Base-by-base conservation (phyloP, 2,329 filamentous ascomycete genomes). In the Calonectria pteridis region DNA sequence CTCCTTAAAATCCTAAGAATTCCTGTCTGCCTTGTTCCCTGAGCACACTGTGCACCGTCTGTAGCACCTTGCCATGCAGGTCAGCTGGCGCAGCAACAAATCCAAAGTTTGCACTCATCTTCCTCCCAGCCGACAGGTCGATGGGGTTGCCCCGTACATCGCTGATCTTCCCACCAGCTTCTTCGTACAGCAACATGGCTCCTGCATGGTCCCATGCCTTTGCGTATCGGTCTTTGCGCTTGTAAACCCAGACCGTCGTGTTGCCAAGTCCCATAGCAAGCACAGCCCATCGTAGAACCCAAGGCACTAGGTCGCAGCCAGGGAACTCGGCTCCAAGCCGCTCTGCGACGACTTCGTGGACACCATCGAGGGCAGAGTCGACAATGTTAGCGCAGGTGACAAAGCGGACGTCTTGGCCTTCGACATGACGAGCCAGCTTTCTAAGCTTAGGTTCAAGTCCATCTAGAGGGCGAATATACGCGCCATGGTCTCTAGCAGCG, bases 1-100 rank as follows among this genome's bases (percentile, higher is more conserved):
- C 43, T 23, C 18, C 18, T 46, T 62, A 62, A 58, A 50, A 31
- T 26, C 71, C 51, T 53, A 84, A 23, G 58, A 78, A 80, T 0
- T 77, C 79, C 0, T 76, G 75, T 28, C 80, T 80, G 0, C 80
- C 76, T 64, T 87, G 79, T 28, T 85, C 83, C 29, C 69, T 83
- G 77, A 98, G 86, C n/a, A 98, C 95, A 75, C 92, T 90, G 83
- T 94, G 94, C 2, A 98, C 96, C 6, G 91, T 94, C 77, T 91
- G 88, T 70, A 91, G 77, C 2, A 91, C 87, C 2, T 75, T 67
- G 0, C 51, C 83, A 73, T 91, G 89, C 9, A 88, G 65, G 6
- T 79, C 80, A 23, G 74, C 81, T 10, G 89, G 87, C 2, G 89
- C 89, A 0, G 89, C 90, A 6, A 91, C 86, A 55, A 91, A 91